phyloP scores from a whole-genome alignment of 306 rosid species.

The Geum urbanum region DNA sequence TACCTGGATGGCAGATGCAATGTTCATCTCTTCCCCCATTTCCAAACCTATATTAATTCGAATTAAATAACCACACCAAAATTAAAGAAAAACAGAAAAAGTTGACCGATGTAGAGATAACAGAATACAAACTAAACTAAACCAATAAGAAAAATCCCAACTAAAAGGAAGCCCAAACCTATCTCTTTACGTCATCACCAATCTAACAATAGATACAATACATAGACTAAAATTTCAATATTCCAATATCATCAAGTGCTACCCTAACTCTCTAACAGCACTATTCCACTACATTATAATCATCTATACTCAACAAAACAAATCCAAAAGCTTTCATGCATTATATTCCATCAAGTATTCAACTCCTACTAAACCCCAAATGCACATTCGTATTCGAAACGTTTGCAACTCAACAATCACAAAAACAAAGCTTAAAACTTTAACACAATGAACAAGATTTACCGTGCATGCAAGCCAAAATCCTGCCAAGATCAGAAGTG shows the following conservation, averaged over 20 bases:
- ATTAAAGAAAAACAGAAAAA: neutral
- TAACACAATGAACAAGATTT: neutral
- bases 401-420: neutral
- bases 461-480: conserved; percentile 81
- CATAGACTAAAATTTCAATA: neutral
- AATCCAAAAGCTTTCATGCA: neutral
- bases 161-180: neutral
- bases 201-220: neutral
- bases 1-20: conserved; percentile 37
- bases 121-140: neutral
- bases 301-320: neutral
- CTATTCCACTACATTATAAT: neutral
- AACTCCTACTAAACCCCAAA: neutral
- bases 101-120: neutral
- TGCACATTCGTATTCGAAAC: too few species aligned
- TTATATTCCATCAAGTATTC: neutral
- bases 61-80: neutral
- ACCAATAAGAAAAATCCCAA: neutral
- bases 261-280: neutral
- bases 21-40: conserved; percentile 41
- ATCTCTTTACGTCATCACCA: neutral
- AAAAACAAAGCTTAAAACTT: neutral
- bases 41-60: conserved; percentile 27
- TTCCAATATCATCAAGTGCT: neutral
- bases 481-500: conserved; percentile 44